These are phyloP conservation scores for Huntiella bhutanensis DNA, from an alignment of 2,329 filamentous ascomycete species.

Conservation along the genomic window DNA sequence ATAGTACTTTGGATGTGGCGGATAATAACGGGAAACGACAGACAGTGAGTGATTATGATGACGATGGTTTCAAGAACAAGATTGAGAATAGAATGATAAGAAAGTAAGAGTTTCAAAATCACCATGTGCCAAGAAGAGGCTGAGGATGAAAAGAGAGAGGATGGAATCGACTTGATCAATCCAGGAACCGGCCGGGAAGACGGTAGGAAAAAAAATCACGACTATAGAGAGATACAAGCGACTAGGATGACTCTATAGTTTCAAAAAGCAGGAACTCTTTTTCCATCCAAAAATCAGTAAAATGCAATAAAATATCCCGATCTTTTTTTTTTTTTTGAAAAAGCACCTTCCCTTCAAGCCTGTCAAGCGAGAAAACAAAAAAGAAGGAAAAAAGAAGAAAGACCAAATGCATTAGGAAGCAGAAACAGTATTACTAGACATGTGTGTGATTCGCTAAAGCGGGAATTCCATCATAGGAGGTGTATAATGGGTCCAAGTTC, in stretches of 20 bases:
- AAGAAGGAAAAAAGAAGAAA: constrained; percentile 1
- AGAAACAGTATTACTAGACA: neutral
- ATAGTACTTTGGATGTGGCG: too few relatives aligned
- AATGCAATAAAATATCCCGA: neutral
- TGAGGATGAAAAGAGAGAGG: neutral
- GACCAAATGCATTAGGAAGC: neutral
- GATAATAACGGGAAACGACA: too few relatives aligned
- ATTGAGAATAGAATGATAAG: neutral
- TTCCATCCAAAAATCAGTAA: neutral
- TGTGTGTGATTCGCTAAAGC: neutral
- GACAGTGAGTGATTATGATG: neutral
- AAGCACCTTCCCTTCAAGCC: neutral
- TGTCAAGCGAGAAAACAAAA: neutral
- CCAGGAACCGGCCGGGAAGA: too few relatives aligned
- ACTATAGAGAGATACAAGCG: too few relatives aligned
- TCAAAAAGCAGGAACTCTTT: neutral
- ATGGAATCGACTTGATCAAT: neutral
- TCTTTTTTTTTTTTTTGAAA: too few relatives aligned
- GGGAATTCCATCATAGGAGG: neutral
- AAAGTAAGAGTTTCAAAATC: too few relatives aligned
- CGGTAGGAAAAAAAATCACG: too few relatives aligned
- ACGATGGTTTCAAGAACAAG: neutral
- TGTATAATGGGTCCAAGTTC: neutral
- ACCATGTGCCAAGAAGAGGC: too few relatives aligned
- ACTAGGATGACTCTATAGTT: neutral